These are phyloP conservation scores for Mycocentrospora acerina DNA, from an alignment of 2,329 filamentous ascomycete genomes.

Conservation along the genomic window DNA sequence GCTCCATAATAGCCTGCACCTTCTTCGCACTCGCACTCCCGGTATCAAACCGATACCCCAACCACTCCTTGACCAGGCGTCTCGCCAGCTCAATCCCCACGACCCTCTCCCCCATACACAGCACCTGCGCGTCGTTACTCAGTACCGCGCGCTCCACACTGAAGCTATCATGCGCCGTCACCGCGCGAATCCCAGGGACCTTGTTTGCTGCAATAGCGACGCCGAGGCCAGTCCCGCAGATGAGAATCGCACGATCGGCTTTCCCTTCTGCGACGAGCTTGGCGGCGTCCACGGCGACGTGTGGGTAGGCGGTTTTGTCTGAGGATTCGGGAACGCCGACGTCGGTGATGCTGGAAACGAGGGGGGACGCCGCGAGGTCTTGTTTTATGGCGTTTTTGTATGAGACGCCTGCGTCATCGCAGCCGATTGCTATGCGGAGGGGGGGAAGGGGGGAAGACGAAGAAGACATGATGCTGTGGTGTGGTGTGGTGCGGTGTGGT, in stretches of 20 bases:
- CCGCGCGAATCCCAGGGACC: slow-evolving; percentile 79
- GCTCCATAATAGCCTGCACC: slow-evolving; percentile 53
- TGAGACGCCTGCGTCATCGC: slow-evolving; percentile 70
- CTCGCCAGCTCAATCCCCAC: slow-evolving; percentile 79
- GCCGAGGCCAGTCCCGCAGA: slow-evolving; percentile 84
- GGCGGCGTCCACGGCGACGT: slow-evolving; percentile 73
- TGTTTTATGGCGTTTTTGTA: slow-evolving; percentile 80
- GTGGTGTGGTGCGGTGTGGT: too few relatives aligned
- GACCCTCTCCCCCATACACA: slow-evolving; percentile 84
- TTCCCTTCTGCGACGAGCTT: slow-evolving; percentile 62
- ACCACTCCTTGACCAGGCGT: slow-evolving; percentile 76
- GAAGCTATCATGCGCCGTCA: slow-evolving; percentile 86
- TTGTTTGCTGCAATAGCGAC: slow-evolving; percentile 91
- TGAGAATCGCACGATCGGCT: slow-evolving; percentile 75
- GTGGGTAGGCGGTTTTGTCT: slow-evolving; percentile 82
- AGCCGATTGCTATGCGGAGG: slow-evolving; percentile 63
- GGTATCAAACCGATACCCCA: slow-evolving; percentile 78
- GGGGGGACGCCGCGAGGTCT: slow-evolving; percentile 67
- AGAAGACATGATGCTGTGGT: too few relatives aligned
- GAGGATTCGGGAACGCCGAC: slow-evolving; percentile 66
- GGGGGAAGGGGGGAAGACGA: slow-evolving; percentile 16
- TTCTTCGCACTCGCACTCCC: slow-evolving; percentile 62
- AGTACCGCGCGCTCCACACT: slow-evolving; percentile 77
- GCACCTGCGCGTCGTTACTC: slow-evolving; percentile 83
- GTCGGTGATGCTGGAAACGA: slow-evolving; percentile 69